Conservation (phyloP, 2,329 filamentous ascomycete species). For the Cercospora janseana region DNA sequence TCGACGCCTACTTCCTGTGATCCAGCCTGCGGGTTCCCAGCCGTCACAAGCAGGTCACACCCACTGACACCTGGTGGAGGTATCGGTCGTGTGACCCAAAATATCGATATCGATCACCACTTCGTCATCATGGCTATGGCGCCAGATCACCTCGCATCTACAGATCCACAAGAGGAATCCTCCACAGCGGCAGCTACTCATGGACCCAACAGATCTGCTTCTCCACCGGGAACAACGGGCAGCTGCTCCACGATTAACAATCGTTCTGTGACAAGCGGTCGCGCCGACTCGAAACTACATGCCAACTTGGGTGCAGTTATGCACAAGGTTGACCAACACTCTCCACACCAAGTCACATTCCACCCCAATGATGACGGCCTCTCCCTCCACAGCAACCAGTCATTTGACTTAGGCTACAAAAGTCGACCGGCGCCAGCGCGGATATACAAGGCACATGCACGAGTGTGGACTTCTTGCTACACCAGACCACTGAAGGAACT, state of each 20-base stretch:
- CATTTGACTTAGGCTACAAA: conserved; percentile 21
- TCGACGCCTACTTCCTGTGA: neutral
- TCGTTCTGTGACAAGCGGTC: neutral
- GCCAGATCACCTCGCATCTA: conserved; percentile 2
- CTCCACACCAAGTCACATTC: neutral
- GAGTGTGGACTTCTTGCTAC: conserved; percentile 26
- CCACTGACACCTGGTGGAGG: neutral
- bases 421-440: conserved; percentile 15
- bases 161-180: conserved; percentile 14
- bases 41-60: neutral
- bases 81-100: too few species aligned
- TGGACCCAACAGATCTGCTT: too few species aligned
- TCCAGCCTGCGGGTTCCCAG: too few species aligned
- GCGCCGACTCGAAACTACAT: neutral
- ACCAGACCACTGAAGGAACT: conserved; percentile 28
- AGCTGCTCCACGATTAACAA: neutral
- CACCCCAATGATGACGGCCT: neutral
- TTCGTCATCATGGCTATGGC: conserved; percentile 9
- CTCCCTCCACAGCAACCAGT: conserved; percentile 13
- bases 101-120: neutral
- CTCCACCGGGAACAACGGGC: too few species aligned
- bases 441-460: conserved; percentile 21
- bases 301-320: neutral
- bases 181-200: conserved; percentile 7
- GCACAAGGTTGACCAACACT: neutral